Base-by-base conservation (phyloP, 2,329 filamentous ascomycete genomes). In the Kalmusia sp. region DNA sequence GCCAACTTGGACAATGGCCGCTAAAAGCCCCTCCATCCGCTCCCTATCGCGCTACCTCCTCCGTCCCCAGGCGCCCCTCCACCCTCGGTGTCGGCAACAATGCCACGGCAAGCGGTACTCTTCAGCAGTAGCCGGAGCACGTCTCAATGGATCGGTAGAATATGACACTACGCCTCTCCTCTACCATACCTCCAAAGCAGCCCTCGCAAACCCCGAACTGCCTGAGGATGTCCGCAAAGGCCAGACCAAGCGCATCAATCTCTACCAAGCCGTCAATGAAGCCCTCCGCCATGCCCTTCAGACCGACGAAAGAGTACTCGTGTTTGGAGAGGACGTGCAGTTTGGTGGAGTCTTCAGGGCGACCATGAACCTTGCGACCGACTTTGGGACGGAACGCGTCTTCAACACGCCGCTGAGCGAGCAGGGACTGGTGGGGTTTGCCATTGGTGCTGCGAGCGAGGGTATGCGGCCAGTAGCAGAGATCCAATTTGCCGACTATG, bases 321-420 rank as follows among this genome's bases (percentile, higher is more conserved):
- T 99, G 8, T 99, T 99, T 67, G 95, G 95, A 35, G 95, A 99
- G 76, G 95, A 99, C 71, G 92, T 99, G 6, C 91, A 95, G 12
- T 99, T 99, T 65, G 95, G 95, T 35, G 95, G 95, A 49, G 95
- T 99, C 14, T 99, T 99, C 70, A 85, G 95, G 51, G 97, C 92
- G 76, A 93, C 91, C 27, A 93, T 95, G 87, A 91, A 93, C 64
- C 82, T 99, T 14, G 87, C 92, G 27, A 90, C 92, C 57, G 91
- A 91, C 51, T 96, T 95, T 72, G 95, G 95, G 7, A 83, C 86
- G 2, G 90, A 95, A 52, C 84, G 95, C 52, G 93, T 99, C 28
- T 99, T 99, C 82, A 98, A 99, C 76, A 98, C 93, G 15, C 95
- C 95, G 0, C 77, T 99, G 62, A 91, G 89, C 28, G 95, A 99